phyloP scores from a whole-genome alignment of 108 stramenopile genomes.

The Epipyxis sp. region DNA sequence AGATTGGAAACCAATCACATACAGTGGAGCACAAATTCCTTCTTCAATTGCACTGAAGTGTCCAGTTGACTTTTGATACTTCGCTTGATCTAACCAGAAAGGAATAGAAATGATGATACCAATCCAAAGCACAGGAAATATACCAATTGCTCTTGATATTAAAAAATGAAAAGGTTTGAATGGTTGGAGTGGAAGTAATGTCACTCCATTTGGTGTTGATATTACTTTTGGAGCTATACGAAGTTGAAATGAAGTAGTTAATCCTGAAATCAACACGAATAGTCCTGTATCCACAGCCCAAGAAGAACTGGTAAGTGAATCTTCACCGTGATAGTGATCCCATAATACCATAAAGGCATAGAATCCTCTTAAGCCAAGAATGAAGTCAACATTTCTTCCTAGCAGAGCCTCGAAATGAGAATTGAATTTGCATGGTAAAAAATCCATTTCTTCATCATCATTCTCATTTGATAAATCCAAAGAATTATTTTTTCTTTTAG shows the following conservation, averaged over 20 bases:
- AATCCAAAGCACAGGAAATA: not conserved
- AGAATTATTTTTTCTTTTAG: not conserved
- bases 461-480: not conserved
- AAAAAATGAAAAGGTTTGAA: not conserved
- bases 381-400: not conserved
- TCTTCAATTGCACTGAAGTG: not conserved
- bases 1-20: not conserved
- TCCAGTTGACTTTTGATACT: not conserved
- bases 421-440: not conserved
- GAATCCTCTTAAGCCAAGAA: not conserved
- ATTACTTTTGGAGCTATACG: not conserved
- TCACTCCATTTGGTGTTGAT: not conserved
- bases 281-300: not conserved
- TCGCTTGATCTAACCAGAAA: not conserved
- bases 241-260: not conserved
- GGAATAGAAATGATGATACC: not conserved
- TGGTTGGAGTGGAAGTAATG: not conserved
- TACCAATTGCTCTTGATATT: not conserved
- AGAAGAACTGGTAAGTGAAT: not conserved
- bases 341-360: not conserved
- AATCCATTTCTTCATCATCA: not conserved
- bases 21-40: not conserved
- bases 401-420: not conserved
- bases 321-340: not conserved
- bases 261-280: not conserved